Evolutionary conservation across 1,284 basidiomycete species (phyloP), one percentile per base, ranked within the genome.

Genomic region (Ceratobasidium sp.): DNA sequence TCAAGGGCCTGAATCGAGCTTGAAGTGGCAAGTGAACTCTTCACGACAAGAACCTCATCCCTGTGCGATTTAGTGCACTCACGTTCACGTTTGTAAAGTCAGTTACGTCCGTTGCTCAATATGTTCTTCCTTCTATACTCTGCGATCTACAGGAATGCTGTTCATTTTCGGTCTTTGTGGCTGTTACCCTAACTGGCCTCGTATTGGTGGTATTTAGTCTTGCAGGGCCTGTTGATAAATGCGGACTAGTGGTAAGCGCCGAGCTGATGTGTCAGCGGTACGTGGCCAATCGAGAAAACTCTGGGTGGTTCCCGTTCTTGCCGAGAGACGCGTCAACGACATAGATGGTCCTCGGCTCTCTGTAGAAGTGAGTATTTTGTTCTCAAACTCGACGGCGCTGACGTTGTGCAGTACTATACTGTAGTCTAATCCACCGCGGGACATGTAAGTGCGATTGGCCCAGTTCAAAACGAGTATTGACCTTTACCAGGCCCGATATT

Each of bases 401-500:
- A 70, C 32, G 18, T 21, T 3, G 12, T 36, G 9, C 21, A 59
- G 43, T 70, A 70, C 12, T 41, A 4, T 58, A 55, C 52, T 45
- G 23, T 69, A 69, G 23, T 70, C 55, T 59, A 58, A 70, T 70
- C 21, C 18, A 36, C 21, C 36, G 55, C 39, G 52, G 65, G 45
- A 30, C 21, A 72, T 72, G 71, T 72, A 39, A 57, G 71, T 72
- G 21, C 26, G 9, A 46, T 26, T 65, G 18, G 2, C 18, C 26
- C n/a, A n/a, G n/a, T n/a, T 32, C 28, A 21, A n/a, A 32, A 34
- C 9, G 5, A 10, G 10, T 21, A 58, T 43, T 48, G 12, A 48
- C 26, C 14, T 34, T 45, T 46, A 43, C n/a, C 64, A 85, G 83
- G 84, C 81, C 79, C 59, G 78, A 81, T 41, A 84, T 93, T 67